phyloP scores from a whole-genome alignment of 23 red algal species.

The Gracilariopsis chorda region DNA sequence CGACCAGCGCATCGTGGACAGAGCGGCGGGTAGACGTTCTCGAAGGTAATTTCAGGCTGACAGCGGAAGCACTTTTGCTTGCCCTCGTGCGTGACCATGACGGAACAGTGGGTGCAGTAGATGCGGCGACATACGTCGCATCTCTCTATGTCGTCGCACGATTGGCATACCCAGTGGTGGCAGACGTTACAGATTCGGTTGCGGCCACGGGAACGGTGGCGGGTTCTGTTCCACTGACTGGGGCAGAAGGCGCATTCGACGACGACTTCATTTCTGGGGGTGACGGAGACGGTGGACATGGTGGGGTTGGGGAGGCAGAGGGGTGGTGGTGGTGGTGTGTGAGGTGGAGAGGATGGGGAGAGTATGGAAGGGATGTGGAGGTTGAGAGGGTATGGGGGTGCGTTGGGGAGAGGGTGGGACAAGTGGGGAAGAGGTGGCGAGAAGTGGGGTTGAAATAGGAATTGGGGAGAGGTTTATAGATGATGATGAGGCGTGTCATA shows the following conservation, averaged over 20 bases:
- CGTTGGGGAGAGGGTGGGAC: background rate
- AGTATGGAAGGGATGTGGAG: no score
- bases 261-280: background rate
- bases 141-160: background rate
- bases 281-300: background rate
- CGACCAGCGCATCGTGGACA: background rate
- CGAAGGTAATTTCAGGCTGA: background rate
- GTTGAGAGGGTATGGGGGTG: background rate
- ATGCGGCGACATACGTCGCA: background rate
- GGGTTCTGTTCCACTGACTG: background rate
- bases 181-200: background rate
- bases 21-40: background rate
- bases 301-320: background rate
- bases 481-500: background rate
- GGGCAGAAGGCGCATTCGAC: background rate
- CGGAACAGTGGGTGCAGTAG: background rate
- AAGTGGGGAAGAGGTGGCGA: background rate
- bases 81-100: background rate
- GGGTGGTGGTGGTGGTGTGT: background rate
- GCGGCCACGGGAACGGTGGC: background rate
- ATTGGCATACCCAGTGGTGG: background rate
- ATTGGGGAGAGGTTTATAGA: background rate
- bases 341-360: background rate
- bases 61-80: background rate
- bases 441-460: background rate